Evolutionary conservation across 225 moss, liverwort and hornwort species (phyloP).

Genomic region (Climacium dendroides): DNA sequence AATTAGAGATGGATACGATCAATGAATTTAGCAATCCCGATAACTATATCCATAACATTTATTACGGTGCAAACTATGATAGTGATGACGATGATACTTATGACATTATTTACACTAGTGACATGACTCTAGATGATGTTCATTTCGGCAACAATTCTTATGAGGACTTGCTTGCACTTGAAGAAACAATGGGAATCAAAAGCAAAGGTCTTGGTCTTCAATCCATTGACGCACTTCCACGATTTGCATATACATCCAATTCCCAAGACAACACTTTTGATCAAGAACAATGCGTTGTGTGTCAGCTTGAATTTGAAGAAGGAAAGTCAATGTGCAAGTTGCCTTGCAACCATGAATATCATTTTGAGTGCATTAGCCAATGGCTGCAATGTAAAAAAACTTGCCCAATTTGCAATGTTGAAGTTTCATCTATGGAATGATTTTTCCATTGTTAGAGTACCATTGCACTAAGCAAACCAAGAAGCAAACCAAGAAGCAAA

Average conservation of each 20-base stretch:
- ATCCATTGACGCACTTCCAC: slow-evolving; percentile 14
- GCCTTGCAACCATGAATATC: slow-evolving; percentile 50
- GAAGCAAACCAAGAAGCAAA: too few relatives aligned
- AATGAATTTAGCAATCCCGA: rapidly evolving
- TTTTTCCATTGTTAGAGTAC: too few relatives aligned
- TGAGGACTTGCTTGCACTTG: slow-evolving; percentile 27
- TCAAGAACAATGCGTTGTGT: slow-evolving; percentile 40
- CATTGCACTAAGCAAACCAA: background rate
- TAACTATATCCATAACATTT: background rate
- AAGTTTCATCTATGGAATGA: background rate
- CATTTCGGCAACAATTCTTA: background rate
- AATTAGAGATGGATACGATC: background rate
- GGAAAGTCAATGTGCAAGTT: slow-evolving; percentile 17
- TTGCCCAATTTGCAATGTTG: background rate
- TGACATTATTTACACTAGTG: rapidly evolving
- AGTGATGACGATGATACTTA: background rate
- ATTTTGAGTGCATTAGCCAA: slow-evolving; percentile 29
- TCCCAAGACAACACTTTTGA: background rate
- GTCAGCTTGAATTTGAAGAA: slow-evolving; percentile 38
- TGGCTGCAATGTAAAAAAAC: slow-evolving; percentile 11
- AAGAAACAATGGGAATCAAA: slow-evolving; percentile 24
- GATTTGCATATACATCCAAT: slow-evolving; percentile 1
- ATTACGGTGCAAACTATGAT: background rate
- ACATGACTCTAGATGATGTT: too few relatives aligned
- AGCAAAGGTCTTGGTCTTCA: slow-evolving; percentile 23